phyloP scores from a whole-genome alignment of 768 basidiomycete species.

The Lactarius quietus region DNA sequence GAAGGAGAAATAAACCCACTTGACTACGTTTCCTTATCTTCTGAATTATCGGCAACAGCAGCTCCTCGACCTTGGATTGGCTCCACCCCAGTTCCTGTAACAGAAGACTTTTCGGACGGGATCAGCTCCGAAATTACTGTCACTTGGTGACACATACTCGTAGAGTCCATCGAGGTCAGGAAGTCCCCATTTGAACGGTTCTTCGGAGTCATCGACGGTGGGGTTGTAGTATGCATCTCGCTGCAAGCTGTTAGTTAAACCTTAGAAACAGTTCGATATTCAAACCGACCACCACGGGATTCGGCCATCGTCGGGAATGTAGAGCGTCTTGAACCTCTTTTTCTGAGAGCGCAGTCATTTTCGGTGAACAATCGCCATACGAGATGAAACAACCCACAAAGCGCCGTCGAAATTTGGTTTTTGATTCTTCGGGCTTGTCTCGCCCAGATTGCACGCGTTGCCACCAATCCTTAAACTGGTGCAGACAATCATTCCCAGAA shows the following conservation, averaged over 20 bases:
- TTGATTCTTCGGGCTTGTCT: constrained; percentile 70
- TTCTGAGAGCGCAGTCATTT: constrained; percentile 49
- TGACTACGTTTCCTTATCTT: constrained; percentile 80
- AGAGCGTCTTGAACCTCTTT: constrained; percentile 82
- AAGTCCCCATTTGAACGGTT: constrained; percentile 94
- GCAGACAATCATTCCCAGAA: constrained; percentile 77
- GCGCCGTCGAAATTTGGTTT: constrained; percentile 72
- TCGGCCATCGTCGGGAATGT: constrained; percentile 81
- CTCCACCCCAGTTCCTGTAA: constrained; percentile 79
- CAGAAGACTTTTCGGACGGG: constrained; percentile 51
- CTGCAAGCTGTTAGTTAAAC: constrained; percentile 37
- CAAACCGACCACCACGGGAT: constrained; percentile 74
- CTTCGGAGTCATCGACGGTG: constrained; percentile 84
- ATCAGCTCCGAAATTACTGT: constrained; percentile 26
- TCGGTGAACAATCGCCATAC: constrained; percentile 1
- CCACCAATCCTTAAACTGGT: constrained; percentile 95
- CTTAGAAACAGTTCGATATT: background rate
- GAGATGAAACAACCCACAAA: constrained; percentile 59
- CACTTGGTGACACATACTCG: constrained; percentile 46
- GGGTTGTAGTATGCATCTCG: constrained; percentile 93
- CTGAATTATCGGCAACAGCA: constrained; percentile 88
- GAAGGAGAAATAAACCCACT: constrained; percentile 40
- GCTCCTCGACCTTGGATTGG: constrained; percentile 80
- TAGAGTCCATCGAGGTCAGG: constrained; percentile 95
- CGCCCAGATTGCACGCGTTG: constrained; percentile 83